phyloP scores from a whole-genome alignment of 2,329 filamentous ascomycete genomes.

The Fusarium anthophilum region DNA sequence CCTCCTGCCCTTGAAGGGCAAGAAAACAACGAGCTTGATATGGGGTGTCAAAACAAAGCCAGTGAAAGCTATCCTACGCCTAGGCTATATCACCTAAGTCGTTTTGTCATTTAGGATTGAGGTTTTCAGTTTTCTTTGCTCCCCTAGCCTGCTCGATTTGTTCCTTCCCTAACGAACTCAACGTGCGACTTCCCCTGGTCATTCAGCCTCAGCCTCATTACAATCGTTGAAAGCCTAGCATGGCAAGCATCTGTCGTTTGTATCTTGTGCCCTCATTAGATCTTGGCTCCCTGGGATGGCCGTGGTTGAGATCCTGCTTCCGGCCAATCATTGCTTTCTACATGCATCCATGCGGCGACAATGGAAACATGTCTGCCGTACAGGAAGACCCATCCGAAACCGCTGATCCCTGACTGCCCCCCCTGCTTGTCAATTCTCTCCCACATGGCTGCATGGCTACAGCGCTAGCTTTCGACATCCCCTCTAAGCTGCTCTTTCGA shows the following conservation, averaged over 20 bases:
- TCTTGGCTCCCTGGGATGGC: conserved; percentile 32
- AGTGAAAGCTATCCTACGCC: too few species aligned
- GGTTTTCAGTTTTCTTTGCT: too few species aligned
- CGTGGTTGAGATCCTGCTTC: conserved; percentile 22
- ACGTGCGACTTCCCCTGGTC: not conserved
- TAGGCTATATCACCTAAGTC: too few species aligned
- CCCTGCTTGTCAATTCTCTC: conserved; percentile 40
- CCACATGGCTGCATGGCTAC: conserved; percentile 40
- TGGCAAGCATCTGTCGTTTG: conserved; percentile 9
- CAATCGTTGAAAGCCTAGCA: not conserved
- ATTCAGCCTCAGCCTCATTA: conserved; percentile 4
- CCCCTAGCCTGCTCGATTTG: not conserved
- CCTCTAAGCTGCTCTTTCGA: conserved; percentile 23
- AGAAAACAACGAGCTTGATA: too few species aligned
- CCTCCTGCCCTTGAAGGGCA: too few species aligned
- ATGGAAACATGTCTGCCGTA: conserved; percentile 43
- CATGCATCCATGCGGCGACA: conserved; percentile 43
- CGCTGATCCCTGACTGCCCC: conserved; percentile 32
- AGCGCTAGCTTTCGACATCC: conserved; percentile 32
- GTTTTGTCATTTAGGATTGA: too few species aligned
- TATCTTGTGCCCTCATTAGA: conserved; percentile 24
- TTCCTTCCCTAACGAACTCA: not conserved
- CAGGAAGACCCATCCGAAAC: conserved; percentile 42
- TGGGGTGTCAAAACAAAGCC: too few species aligned
- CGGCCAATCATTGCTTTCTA: conserved; percentile 35